A percentile compares a stretch with the other conserved stretches of the same genome.
Evolutionary conservation across 805 yeast genomes (phyloP).

Genomic region (Naumovozyma dairenensis): DNA sequence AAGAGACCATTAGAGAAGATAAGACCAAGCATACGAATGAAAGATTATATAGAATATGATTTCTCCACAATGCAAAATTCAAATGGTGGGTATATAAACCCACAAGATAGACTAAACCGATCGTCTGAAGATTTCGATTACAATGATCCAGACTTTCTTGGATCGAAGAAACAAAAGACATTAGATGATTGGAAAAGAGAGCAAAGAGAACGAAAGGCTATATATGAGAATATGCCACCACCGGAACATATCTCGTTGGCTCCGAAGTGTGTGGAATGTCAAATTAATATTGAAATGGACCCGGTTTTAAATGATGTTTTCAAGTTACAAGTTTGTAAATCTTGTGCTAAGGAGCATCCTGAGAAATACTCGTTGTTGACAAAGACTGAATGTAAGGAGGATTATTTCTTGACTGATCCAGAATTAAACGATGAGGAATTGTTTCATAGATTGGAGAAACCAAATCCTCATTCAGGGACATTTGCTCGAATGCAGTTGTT

Average conservation of each 20-base stretch:
- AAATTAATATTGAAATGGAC: constrained; percentile 65
- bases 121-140: constrained; percentile 19
- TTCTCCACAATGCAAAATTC: constrained; percentile 84
- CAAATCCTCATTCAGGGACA: constrained; percentile 87
- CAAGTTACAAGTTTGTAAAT: constrained; percentile 64
- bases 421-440: constrained; percentile 65
- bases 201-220: constrained; percentile 43
- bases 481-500: constrained; percentile 89
- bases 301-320: constrained; percentile 61
- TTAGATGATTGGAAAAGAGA: constrained; percentile 50
- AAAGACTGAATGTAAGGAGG: constrained; percentile 90
- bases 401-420: constrained; percentile 87
- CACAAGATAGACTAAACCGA: constrained; percentile 12
- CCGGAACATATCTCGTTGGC: constrained; percentile 64
- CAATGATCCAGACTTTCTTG: constrained; percentile 21
- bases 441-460: constrained; percentile 72
- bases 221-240: constrained; percentile 54
- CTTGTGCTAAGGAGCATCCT: constrained; percentile 62
- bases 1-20: constrained; percentile 23
- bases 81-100: constrained; percentile 69
- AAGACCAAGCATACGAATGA: constrained; percentile 42
- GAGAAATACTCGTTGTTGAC: constrained; percentile 87
- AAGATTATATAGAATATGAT: constrained; percentile 76
- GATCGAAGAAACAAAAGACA: constrained; percentile 29
- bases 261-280: constrained; percentile 78